Conservation (phyloP, 1,139 yeast species). For the Meyerozyma carpophila region DNA sequence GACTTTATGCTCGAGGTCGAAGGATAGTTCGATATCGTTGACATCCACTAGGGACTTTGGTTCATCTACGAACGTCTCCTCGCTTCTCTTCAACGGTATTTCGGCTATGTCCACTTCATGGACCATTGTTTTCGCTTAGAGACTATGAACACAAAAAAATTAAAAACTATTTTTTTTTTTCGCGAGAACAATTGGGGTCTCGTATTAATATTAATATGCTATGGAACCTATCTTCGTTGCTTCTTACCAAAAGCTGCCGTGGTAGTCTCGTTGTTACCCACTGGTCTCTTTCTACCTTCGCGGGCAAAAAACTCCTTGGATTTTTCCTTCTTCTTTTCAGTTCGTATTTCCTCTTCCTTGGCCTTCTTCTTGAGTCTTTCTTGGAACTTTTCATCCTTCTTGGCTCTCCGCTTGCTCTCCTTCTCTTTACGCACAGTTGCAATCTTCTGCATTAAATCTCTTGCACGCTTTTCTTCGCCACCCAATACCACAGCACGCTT, state of each 20-base stretch:
- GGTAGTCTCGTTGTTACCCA: constrained; percentile 35
- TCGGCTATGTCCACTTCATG: constrained; percentile 17
- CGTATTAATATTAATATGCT: neutral
- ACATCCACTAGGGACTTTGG: constrained; percentile 34
- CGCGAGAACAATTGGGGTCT: neutral
- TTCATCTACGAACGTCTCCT: constrained; percentile 41
- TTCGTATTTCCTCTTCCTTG: constrained; percentile 63
- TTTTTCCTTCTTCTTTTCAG: constrained; percentile 74
- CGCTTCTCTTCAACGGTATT: constrained; percentile 34
- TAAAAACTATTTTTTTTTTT: neutral
- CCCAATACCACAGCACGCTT: constrained; percentile 92
- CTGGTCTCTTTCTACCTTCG: constrained; percentile 64
- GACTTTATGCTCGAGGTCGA: constrained; percentile 25
- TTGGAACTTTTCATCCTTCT: constrained; percentile 72
- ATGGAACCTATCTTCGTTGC: constrained; percentile 10
- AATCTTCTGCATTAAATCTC: constrained; percentile 83
- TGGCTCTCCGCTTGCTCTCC: constrained; percentile 69
- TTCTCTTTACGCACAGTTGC: constrained; percentile 81
- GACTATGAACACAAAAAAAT: neutral
- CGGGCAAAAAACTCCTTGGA: constrained; percentile 81
- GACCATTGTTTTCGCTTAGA: neutral
- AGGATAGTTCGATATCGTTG: constrained; percentile 28
- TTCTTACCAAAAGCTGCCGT: constrained; percentile 32
- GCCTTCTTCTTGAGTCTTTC: constrained; percentile 72
- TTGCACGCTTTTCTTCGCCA: constrained; percentile 91